These are phyloP conservation scores for Triangularia verruculosa DNA, from an alignment of 2,329 filamentous ascomycete species.

Conservation along the genomic window DNA sequence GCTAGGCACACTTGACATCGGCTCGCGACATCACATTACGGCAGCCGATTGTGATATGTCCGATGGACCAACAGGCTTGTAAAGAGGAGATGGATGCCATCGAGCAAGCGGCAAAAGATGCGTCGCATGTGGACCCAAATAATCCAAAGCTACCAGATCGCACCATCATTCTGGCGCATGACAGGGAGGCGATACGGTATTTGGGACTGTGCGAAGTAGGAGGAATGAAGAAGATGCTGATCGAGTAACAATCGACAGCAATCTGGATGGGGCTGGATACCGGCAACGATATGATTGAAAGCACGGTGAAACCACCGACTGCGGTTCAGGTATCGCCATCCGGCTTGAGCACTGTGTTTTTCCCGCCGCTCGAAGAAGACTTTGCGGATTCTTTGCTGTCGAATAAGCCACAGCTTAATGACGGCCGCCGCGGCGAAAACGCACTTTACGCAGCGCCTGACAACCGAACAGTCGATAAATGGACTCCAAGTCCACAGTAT, in stretches of 20 bases:
- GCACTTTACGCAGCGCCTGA: background rate
- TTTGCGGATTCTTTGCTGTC: background rate
- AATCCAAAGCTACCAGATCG: constrained; percentile 90
- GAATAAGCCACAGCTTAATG: background rate
- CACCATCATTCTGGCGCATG: constrained; percentile 74
- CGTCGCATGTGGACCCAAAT: constrained; percentile 80
- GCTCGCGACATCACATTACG: constrained; percentile 85
- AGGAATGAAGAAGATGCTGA: constrained; percentile 63
- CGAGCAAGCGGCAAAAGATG: constrained; percentile 91
- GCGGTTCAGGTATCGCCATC: background rate
- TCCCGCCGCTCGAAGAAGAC: background rate
- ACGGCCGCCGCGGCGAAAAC: background rate
- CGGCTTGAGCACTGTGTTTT: background rate
- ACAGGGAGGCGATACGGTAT: constrained; percentile 62
- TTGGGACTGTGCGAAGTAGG: constrained; percentile 62
- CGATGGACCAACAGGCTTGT: constrained; percentile 89
- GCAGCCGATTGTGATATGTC: constrained; percentile 93
- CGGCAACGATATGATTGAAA: background rate
- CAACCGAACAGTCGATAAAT: too few relatives aligned
- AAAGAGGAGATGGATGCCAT: constrained; percentile 99
- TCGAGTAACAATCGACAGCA: constrained; percentile 47
- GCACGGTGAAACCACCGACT: background rate
- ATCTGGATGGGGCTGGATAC: background rate
- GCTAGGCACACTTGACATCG: constrained; percentile 79
- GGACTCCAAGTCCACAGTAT: background rate